Evolutionary conservation across 225 moss, liverwort and hornwort species (phyloP).

Genomic region (Polytrichum commune): DNA sequence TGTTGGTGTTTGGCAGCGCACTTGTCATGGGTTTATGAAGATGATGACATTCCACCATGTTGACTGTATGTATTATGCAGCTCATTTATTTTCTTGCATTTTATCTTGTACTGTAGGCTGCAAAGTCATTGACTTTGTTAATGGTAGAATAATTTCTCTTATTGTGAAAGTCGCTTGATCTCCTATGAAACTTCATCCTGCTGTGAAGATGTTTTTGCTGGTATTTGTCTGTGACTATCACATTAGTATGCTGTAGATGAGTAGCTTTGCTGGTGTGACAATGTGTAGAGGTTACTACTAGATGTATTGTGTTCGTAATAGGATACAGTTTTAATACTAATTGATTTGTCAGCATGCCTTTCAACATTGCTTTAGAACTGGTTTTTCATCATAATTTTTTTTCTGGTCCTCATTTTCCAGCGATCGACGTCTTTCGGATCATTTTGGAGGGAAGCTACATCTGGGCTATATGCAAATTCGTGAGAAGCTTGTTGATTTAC

Average conservation of each 20-base stretch:
- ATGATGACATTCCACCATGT: conserved; percentile 45
- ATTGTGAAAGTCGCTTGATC: conserved; percentile 13
- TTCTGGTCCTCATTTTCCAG: conserved; percentile 38
- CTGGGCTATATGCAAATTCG: conserved; percentile 99
- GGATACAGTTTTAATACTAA: neutral
- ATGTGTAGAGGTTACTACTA: too few species aligned
- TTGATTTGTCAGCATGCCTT: neutral
- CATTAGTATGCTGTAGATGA: too few species aligned
- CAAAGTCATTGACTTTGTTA: conserved; percentile 29
- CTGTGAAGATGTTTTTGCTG: too few species aligned
- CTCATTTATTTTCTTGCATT: conserved; percentile 42
- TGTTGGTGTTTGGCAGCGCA: conserved; percentile 59
- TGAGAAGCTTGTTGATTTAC: conserved; percentile 89
- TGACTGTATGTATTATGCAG: conserved; percentile 57
- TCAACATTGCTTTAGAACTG: neutral
- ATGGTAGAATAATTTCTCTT: conserved; percentile 2
- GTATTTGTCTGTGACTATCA: too few species aligned
- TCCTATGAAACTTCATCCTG: neutral
- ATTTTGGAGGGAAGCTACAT: conserved; percentile 99
- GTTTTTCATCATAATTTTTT: conserved; percentile 9
- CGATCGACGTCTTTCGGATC: conserved; percentile 97
- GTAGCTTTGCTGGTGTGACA: too few species aligned
- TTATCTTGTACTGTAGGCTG: conserved; percentile 13
- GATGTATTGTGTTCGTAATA: too few species aligned
- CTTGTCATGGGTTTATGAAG: conserved; percentile 46